A percentile compares a stretch with the other conserved stretches of the same genome.
Evolutionary conservation across 768 basidiomycete genomes (phyloP).

Genomic region (Leccinellum luteum): DNA sequence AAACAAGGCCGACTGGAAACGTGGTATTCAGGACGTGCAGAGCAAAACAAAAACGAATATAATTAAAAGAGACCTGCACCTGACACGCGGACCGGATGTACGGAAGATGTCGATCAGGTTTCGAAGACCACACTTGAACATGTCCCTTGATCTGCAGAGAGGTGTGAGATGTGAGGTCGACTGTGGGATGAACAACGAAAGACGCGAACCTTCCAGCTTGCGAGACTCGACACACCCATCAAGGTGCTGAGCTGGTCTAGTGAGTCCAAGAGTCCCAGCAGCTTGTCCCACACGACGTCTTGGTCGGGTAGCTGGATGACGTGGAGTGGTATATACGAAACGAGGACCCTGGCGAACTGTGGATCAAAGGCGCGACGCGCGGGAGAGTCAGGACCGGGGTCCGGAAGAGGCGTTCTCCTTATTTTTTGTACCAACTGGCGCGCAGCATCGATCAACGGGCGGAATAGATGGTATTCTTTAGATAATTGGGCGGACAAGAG

Average conservation of each 20-base stretch:
- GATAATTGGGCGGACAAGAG: slow-evolving; percentile 24
- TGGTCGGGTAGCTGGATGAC: slow-evolving; percentile 49
- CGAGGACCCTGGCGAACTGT: slow-evolving; percentile 60
- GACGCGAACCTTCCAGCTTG: slow-evolving; percentile 59
- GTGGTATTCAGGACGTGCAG: neutral
- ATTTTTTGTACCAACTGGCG: slow-evolving; percentile 16
- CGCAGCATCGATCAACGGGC: slow-evolving; percentile 16
- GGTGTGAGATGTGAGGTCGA: neutral
- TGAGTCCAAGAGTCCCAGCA: slow-evolving; percentile 51
- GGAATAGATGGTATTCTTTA: slow-evolving; percentile 25
- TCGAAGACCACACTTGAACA: slow-evolving; percentile 46
- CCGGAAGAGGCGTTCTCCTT: slow-evolving; percentile 30
- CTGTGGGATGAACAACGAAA: neutral
- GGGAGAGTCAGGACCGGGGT: slow-evolving; percentile 43
- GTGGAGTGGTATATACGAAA: slow-evolving; percentile 68
- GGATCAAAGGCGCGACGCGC: slow-evolving; percentile 63
- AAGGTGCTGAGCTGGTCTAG: slow-evolving; percentile 53
- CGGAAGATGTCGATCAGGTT: slow-evolving; percentile 41
- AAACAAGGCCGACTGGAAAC: slow-evolving; percentile 53
- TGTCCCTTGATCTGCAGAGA: slow-evolving; percentile 45
- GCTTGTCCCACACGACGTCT: slow-evolving; percentile 48
- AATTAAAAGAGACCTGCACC: slow-evolving; percentile 35
- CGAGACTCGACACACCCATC: slow-evolving; percentile 41
- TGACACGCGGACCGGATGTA: slow-evolving; percentile 66
- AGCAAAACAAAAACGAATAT: neutral